Base-by-base conservation (phyloP, 2,329 filamentous ascomycete species). In the Magnaporthiopsis rhizophila region DNA sequence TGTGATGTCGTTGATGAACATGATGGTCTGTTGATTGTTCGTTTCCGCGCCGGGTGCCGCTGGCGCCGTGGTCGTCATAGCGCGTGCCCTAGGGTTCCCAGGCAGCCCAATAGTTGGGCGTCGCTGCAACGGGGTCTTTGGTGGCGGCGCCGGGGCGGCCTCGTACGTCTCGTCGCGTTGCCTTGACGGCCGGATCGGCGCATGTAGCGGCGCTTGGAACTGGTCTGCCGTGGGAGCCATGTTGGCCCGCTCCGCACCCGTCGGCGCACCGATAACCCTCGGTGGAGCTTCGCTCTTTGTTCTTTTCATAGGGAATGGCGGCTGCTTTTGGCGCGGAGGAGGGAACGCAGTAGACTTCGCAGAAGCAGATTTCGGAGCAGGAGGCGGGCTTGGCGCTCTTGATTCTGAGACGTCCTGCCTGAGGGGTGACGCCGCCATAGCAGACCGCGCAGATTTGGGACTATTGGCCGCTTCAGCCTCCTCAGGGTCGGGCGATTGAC, bases 1-100 rank as follows among this genome's bases (percentile, higher is more conserved):
- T 50, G 82, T 76, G 64, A 85, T 83, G 62, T 81, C 77, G 65
- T 84, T 86, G 62, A 86, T 72, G 64, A 84, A 80, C 79, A 86
- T 80, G 59, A 85, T 78, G 4, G 80, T 85, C 65, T 81, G 78
- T 30, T 80, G 73, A 63, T 73, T 76, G 64, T 69, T 57, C 2
- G 36, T 30, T 26, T 36, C 62, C 28, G 56, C 34, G 21, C 38
- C 34, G 30, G 34, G 9, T n/a, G 15, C 58, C 18, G 36, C 32
- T 18, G 56, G 24, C 12, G 69, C 62, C 65, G 65, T 59, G 18
- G 38, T 38, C 28, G 62, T 64, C 73, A 59, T 38, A 6, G 62
- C 57, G 15, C 58, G 58, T 6, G 78, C 74, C 45, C 76, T 75
- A 3, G 82, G 81, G 61, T 83, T 82, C 2, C 74, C 74, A 0